Percentiles rank a stretch among this genome's conserved stretches.
Conservation (phyloP, 2,329 filamentous ascomycete genomes). For the Fusarium aywerte region DNA sequence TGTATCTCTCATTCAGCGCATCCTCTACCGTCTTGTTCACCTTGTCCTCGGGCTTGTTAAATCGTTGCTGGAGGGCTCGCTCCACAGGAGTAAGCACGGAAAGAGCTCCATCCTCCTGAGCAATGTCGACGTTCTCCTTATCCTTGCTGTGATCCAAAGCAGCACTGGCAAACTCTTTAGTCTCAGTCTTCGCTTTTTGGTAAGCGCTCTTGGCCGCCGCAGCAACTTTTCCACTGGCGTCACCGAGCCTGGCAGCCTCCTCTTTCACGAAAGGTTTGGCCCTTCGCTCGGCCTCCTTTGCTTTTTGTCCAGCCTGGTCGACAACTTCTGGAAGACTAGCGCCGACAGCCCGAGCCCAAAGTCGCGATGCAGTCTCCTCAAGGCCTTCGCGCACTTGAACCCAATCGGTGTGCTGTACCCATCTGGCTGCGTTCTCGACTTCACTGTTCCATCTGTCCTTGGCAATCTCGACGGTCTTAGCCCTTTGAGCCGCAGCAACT, state of each 20-base stretch:
- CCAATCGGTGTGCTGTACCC: conserved; percentile 75
- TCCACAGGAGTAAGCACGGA: conserved; percentile 55
- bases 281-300: conserved; percentile 50
- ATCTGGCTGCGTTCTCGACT: conserved; percentile 72
- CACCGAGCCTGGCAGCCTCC: conserved; percentile 43
- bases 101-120: conserved; percentile 51
- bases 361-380: conserved; percentile 60
- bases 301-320: conserved; percentile 45
- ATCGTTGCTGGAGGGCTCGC: conserved; percentile 63
- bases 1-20: conserved; percentile 66
- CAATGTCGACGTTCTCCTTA: conserved; percentile 51
- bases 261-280: conserved; percentile 50
- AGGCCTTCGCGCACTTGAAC: conserved; percentile 67
- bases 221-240: conserved; percentile 41
- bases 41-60: conserved; percentile 54
- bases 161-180: conserved; percentile 40
- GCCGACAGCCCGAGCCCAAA: conserved; percentile 57
- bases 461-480: conserved; percentile 70
- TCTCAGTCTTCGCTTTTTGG: conserved; percentile 46
- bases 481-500: conserved; percentile 62
- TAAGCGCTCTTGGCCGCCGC: conserved; percentile 54
- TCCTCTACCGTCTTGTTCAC: conserved; percentile 63
- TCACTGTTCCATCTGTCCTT: conserved; percentile 85
- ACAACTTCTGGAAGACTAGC: conserved; percentile 49
- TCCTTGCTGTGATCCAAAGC: conserved; percentile 47